phyloP scores from a whole-genome alignment of 768 basidiomycete species.

The Kwoniella dejecticola region DNA sequence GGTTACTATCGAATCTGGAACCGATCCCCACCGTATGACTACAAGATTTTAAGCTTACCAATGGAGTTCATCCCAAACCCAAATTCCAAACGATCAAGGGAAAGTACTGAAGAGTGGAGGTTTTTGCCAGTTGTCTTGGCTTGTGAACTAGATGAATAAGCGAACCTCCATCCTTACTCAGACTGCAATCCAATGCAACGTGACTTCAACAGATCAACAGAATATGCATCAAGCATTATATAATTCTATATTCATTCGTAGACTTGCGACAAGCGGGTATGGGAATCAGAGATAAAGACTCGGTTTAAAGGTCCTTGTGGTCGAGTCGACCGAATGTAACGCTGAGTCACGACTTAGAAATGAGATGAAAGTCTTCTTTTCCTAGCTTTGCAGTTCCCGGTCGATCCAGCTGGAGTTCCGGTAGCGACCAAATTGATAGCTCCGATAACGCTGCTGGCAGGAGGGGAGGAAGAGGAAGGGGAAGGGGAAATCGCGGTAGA shows the following conservation, averaged over 20 bases:
- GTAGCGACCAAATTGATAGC: slow-evolving; percentile 1
- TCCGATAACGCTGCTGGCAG: neutral
- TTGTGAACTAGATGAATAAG: too few species aligned
- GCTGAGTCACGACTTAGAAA: neutral
- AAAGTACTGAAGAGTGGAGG: too few species aligned
- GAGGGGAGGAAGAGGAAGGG: neutral
- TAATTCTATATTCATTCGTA: neutral
- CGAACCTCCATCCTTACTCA: neutral
- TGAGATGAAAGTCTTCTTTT: slow-evolving; percentile 10
- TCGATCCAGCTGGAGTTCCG: neutral
- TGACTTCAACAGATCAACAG: neutral
- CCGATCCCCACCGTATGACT: too few species aligned
- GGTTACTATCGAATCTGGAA: too few species aligned
- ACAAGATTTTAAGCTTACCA: too few species aligned
- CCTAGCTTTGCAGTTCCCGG: slow-evolving; percentile 5
- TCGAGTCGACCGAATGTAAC: too few species aligned
- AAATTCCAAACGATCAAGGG: too few species aligned
- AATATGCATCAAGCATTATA: slow-evolving; percentile 5
- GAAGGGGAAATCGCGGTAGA: neutral
- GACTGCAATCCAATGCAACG: neutral
- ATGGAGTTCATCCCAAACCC: too few species aligned
- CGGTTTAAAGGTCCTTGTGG: neutral
- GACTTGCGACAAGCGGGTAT: neutral
- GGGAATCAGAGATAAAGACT: neutral
- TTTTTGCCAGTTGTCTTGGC: too few species aligned